A percentile compares a stretch with the other conserved stretches of the same genome.
phyloP scores from a whole-genome alignment of 345 rosid genomes.

The Jatropha curcas region DNA sequence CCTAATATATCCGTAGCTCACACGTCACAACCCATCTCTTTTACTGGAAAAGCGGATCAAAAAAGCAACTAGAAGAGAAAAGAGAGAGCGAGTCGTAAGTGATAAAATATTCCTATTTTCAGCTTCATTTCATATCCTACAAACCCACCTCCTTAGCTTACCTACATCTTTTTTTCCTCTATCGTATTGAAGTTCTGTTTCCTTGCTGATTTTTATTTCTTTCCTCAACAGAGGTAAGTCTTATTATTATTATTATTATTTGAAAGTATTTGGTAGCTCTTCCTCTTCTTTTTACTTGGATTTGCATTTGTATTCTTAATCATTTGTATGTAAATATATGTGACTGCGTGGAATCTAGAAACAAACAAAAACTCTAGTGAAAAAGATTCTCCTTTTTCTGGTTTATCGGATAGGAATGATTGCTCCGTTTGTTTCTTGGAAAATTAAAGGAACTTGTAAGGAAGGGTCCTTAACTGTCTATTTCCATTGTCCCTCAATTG shows the following conservation, averaged over 20 bases:
- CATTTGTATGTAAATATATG: too few relatives aligned
- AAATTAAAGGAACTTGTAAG: not conserved
- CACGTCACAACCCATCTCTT: not conserved
- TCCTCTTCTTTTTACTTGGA: not conserved
- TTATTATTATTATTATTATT: too few relatives aligned
- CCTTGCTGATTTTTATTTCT: not conserved
- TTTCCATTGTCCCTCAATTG: not conserved
- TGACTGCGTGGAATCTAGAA: not conserved
- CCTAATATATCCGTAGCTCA: too few relatives aligned
- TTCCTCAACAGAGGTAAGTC: not conserved
- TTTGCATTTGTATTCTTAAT: not conserved
- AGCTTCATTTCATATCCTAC: not conserved
- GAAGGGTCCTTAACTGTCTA: not conserved
- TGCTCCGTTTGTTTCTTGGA: not conserved
- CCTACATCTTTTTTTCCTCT: too few relatives aligned
- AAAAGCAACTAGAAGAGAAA: not conserved
- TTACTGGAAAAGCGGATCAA: not conserved
- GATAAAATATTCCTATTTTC: not conserved
- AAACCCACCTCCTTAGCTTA: not conserved
- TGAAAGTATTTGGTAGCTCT: not conserved
- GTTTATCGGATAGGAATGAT: not conserved
- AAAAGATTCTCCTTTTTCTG: not conserved
- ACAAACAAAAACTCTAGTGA: not conserved
- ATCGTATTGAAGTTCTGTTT: not conserved
- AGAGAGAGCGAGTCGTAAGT: not conserved